Percentiles rank a stretch among this genome's conserved stretches.
These are phyloP conservation scores for Chrysophaeum taylorii DNA, from an alignment of 352 stramenopile genomes.

Conservation along the genomic window DNA sequence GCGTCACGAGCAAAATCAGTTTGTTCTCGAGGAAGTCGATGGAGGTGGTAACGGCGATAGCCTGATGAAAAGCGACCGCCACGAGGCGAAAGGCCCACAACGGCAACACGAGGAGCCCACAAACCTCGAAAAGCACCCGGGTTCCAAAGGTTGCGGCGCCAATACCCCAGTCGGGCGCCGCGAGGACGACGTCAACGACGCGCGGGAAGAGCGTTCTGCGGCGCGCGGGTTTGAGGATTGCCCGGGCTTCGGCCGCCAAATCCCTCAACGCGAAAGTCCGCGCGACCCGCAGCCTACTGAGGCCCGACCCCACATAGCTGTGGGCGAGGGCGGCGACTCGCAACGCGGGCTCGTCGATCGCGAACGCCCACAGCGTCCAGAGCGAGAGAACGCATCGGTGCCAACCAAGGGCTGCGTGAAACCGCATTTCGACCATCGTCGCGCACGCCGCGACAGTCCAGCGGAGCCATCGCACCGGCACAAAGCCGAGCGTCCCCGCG, in stretches of 20 bases:
- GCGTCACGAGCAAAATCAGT: neutral
- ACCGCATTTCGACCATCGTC: slow-evolving; percentile 3
- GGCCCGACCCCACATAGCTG: neutral
- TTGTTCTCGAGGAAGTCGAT: slow-evolving; percentile 8
- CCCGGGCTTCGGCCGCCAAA: neutral
- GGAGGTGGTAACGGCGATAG: neutral
- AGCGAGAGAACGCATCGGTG: neutral
- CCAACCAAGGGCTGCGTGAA: slow-evolving; percentile 1
- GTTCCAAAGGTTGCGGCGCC: neutral
- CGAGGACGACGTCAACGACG: neutral
- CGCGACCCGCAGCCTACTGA: neutral
- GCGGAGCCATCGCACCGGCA: no score
- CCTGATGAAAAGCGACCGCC: neutral
- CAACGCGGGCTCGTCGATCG: neutral
- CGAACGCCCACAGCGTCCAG: neutral
- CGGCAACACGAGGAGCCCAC: neutral
- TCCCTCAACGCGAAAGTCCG: no score
- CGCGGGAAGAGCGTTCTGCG: no score
- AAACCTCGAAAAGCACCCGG: neutral
- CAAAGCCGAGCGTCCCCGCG: no score
- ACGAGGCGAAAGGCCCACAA: neutral
- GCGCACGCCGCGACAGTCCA: no score
- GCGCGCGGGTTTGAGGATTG: neutral
- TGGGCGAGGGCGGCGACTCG: neutral
- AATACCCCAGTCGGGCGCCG: neutral